Evolutionary conservation across 2,329 filamentous ascomycete genomes (phyloP).

Genomic region (Chaetomium strumarium): DNA sequence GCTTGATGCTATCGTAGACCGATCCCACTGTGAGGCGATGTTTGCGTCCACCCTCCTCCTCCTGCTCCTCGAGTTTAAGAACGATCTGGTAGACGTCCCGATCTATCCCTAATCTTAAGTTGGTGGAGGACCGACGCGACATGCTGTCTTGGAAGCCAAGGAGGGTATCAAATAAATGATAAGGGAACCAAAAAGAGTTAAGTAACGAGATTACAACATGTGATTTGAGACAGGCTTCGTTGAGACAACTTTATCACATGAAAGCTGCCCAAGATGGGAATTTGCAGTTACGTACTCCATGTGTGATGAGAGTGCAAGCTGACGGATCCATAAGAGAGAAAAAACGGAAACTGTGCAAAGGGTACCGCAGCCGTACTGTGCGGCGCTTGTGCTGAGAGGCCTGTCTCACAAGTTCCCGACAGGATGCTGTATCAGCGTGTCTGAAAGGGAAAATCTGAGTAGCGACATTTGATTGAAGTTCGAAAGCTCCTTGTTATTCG

Average conservation of each 20-base stretch:
- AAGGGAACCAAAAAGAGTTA: background rate
- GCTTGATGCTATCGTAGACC: conserved; percentile 74
- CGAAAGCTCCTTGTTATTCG: no score
- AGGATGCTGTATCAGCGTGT: no score
- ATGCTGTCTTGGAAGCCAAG: conserved; percentile 1
- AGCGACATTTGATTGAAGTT: no score
- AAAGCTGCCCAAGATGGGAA: background rate
- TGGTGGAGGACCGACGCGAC: conserved; percentile 11
- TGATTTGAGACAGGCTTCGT: background rate
- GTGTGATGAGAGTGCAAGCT: no score
- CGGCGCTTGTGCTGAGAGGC: no score
- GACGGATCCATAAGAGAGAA: no score
- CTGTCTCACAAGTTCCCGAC: no score
- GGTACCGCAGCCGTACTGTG: no score
- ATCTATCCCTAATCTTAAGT: conserved; percentile 44
- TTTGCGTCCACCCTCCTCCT: conserved; percentile 7
- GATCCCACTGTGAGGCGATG: conserved; percentile 47
- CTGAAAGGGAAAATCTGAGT: no score
- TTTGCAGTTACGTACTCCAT: no score
- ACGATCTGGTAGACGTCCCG: conserved; percentile 74
- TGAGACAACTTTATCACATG: background rate
- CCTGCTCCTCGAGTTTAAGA: conserved; percentile 65
- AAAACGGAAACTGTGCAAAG: no score
- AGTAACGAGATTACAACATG: background rate
- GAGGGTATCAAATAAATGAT: conserved; percentile 1